Conservation (phyloP, 2,329 filamentous ascomycete genomes). For the Tolypocladium nubicola region DNA sequence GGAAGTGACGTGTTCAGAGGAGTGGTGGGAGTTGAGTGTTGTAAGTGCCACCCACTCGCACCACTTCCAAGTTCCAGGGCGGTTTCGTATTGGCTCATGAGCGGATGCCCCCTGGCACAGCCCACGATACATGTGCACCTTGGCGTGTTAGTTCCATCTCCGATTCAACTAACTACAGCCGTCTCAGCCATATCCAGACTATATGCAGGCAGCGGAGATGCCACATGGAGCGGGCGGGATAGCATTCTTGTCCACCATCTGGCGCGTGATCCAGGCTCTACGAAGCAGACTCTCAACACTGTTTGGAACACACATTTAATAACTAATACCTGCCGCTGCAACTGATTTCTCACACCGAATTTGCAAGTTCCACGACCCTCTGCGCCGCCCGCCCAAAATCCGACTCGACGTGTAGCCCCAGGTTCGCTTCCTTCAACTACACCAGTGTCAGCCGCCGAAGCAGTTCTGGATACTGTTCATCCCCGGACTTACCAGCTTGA, state of each 20-base stretch:
- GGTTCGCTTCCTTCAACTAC: constrained; percentile 22
- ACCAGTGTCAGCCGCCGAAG: background rate
- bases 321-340: background rate
- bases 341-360: background rate
- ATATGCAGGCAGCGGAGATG: background rate
- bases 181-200: too few species aligned
- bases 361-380: constrained; percentile 21
- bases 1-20: background rate
- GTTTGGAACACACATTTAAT: background rate
- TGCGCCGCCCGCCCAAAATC: constrained; percentile 25
- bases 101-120: too few species aligned
- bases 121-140: background rate
- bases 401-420: constrained; percentile 26
- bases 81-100: too few species aligned
- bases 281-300: background rate
- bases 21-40: too few species aligned
- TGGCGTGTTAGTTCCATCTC: background rate
- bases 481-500: constrained; percentile 24
- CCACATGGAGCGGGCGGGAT: background rate
- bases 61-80: too few species aligned
- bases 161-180: background rate
- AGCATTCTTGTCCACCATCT: too few species aligned
- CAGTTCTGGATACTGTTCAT: background rate
- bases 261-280: too few species aligned
- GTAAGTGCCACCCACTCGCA: too few species aligned